Conservation (phyloP, 2,329 filamentous ascomycete species). For the Fusarium drepaniforme region DNA sequence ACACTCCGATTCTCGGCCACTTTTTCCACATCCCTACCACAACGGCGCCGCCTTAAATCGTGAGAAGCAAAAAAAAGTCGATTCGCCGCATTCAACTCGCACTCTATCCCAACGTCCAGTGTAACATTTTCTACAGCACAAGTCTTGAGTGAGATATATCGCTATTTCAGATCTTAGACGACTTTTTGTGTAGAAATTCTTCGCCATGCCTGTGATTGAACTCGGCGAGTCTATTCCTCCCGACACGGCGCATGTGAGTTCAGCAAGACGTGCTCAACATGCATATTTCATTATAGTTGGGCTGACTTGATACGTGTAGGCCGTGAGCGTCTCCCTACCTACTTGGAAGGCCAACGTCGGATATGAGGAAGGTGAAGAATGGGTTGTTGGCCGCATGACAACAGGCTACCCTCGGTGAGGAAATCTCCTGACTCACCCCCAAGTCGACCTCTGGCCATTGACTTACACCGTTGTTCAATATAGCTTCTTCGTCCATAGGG, state of each 20-base stretch:
- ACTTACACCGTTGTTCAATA: constrained; percentile 21
- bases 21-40: constrained; percentile 25
- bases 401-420: constrained; percentile 88
- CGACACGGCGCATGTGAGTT: constrained; percentile 81
- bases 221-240: constrained; percentile 81
- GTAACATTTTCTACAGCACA: neutral
- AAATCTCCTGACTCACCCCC: neutral
- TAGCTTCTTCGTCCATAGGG: constrained; percentile 92
- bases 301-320: constrained; percentile 62
- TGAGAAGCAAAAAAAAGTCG: constrained; percentile 22
- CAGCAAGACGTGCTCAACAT: constrained; percentile 4
- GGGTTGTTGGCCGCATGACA: constrained; percentile 87
- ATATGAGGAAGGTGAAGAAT: constrained; percentile 92
- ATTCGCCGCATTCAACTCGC: constrained; percentile 7
- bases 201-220: constrained; percentile 60
- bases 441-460: neutral
- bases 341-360: constrained; percentile 92
- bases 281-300: neutral
- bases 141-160: neutral
- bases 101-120: neutral
- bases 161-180: neutral
- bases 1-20: constrained; percentile 38
- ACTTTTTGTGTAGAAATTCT: neutral
- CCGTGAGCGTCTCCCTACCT: constrained; percentile 94
- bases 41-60: constrained; percentile 21